Evolutionary conservation across 2,329 filamentous ascomycete species (phyloP), one percentile per base, ranked within the genome.

Genomic region (Sporothrix euskadiensis): DNA sequence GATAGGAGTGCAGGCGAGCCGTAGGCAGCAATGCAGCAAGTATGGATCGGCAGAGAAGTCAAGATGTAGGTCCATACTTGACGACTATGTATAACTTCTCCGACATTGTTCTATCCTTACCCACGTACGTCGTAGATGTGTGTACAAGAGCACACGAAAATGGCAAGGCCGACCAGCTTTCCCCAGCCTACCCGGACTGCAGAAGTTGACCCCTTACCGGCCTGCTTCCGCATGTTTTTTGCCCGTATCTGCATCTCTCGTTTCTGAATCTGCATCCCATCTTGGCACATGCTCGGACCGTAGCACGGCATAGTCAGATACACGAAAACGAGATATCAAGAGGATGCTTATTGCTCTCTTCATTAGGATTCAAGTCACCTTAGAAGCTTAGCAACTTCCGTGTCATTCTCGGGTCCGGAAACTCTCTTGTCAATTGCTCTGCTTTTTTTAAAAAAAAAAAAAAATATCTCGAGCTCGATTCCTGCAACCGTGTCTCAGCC

Each of bases 221-320:
- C 32, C 30, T 35, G 14, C 30, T 19, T 19, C 30, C 56, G 30
- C 56, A 8, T 35, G 54, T 4, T 19, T 59, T 59, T 35, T 35
- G 14, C 56, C 30, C 30, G 56, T 59, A 35, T 59, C 56, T 59
- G 56, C 56, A 59, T 59, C 56, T 59, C 26, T 59, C 35, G 30
- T 49, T 49, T 66, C 22, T 49, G 22, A 66, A 66, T 66, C 63
- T 66, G 41, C 63, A 66, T 22, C 26, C 30, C n/a, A 8, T n/a
- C 30, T 54, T 69, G 26, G 26, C n/a, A 39, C 41, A 39, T 30
- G 9, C 47, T 41, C 47, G 32, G n/a, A 44, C 66, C 66, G 66
- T 69, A 30, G 12, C 68, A 70, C 68, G 22, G 68, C 35, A 44
- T 70, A 47, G n/a, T 19, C 52, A 32, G 35, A 57, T 47, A 4